phyloP scores from a whole-genome alignment of 768 basidiomycete species.

The Nidularia pulvinata region DNA sequence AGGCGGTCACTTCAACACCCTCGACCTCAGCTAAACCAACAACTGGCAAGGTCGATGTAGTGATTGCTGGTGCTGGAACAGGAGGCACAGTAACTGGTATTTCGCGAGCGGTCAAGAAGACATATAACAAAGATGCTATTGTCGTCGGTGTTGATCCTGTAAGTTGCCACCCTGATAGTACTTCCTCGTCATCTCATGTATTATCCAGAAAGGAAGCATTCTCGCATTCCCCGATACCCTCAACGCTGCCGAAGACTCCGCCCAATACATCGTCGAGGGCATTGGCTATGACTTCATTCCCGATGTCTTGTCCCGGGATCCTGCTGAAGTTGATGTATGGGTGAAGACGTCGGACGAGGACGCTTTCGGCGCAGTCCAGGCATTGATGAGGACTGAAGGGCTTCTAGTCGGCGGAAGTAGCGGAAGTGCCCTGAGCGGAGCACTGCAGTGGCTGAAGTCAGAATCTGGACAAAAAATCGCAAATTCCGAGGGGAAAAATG shows the following conservation, averaged over 20 bases:
- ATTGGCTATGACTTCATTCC: constrained; percentile 97
- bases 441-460: constrained; percentile 75
- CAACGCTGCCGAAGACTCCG: constrained; percentile 51
- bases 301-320: constrained; percentile 73
- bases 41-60: constrained; percentile 74
- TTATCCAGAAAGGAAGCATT: constrained; percentile 79
- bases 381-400: constrained; percentile 83
- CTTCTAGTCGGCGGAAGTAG: constrained; percentile 93
- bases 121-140: constrained; percentile 68
- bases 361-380: constrained; percentile 72
- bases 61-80: constrained; percentile 90
- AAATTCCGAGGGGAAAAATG: constrained; percentile 74
- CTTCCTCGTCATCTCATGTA: constrained; percentile 4
- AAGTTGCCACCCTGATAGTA: constrained; percentile 16
- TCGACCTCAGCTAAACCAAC: constrained; percentile 58
- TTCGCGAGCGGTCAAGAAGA: constrained; percentile 76
- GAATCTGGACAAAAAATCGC: constrained; percentile 65
- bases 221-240: constrained; percentile 72
- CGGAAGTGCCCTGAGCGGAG: constrained; percentile 82
- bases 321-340: constrained; percentile 70
- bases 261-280: constrained; percentile 85
- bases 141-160: constrained; percentile 96
- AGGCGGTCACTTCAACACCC: constrained; percentile 67
- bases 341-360: constrained; percentile 84
- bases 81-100: constrained; percentile 95